phyloP scores from a whole-genome alignment of 2,329 filamentous ascomycete genomes.

The Fusarium lateritium region DNA sequence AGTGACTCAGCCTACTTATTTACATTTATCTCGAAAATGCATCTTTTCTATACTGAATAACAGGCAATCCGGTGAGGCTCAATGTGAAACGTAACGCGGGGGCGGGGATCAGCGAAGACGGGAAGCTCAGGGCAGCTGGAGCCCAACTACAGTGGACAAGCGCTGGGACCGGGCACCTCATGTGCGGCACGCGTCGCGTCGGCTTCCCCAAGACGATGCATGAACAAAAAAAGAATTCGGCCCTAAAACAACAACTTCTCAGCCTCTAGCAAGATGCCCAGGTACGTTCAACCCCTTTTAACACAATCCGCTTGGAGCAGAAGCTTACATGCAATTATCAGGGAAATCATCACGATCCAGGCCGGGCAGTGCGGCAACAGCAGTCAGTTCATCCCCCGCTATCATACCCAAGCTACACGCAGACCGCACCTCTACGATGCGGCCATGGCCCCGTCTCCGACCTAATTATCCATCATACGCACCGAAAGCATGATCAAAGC shows the following conservation, averaged over 20 bases:
- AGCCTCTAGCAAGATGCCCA: conserved; percentile 45
- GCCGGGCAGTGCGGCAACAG: conserved; percentile 99
- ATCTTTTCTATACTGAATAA: no score
- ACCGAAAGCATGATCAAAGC: background rate
- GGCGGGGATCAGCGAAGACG: conserved; percentile 31
- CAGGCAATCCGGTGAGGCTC: background rate
- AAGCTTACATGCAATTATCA: conserved; percentile 55
- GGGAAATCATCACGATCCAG: conserved; percentile 99
- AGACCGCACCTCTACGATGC: conserved; percentile 12
- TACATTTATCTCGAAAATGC: no score
- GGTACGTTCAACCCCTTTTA: conserved; percentile 24
- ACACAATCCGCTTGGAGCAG: background rate
- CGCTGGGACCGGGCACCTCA: background rate
- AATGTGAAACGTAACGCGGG: conserved; percentile 40
- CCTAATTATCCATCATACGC: background rate
- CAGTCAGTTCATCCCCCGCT: conserved; percentile 74
- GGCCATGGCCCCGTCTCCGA: background rate
- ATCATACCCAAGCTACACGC: conserved; percentile 2
- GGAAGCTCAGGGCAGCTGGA: conserved; percentile 19
- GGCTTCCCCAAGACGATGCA: conserved; percentile 27
- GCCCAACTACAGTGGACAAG: background rate
- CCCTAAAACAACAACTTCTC: conserved; percentile 35
- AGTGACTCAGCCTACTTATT: no score
- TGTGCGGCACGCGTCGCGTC: conserved; percentile 44
- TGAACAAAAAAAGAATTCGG: conserved; percentile 20